Base-by-base conservation (phyloP, 1,139 yeast genomes). In the Blastobotrys elegans region DNA sequence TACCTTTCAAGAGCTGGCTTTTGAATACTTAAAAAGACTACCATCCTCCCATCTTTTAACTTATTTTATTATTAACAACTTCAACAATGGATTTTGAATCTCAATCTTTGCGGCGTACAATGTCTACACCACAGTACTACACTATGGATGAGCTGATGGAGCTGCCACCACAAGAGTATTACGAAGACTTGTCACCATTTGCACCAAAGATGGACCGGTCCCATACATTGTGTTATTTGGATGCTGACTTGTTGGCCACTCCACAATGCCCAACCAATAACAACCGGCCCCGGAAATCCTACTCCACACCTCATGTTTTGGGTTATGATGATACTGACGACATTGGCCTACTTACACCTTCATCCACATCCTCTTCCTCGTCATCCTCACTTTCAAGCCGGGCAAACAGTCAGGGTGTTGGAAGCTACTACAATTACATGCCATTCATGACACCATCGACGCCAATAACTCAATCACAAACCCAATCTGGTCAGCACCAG, bases 361-460 rank as follows among this genome's bases (percentile, higher is more conserved):
- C 46, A 18, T 43, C 51, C 8, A 35, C 50, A 13, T 17, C 24
- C 17, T 35, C 40, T n/a, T 24, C 44, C 14, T 6, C 33, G 11
- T 8, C 22, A 8, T n/a, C 31, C 24, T 10, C 32, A 7, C 37
- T 17, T 13, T 33, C 14, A 14, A 14, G 29, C 16, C 14, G 18
- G 18, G 10, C 18, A 4, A 13, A 33, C 14, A 24, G 27, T 24
- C 27, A 24, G 22, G 33, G 35, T 40, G n/a, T n/a, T n/a, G 21
- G 42, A 3, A 24, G 49, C 29, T 43, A 41, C 24, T 16, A 39
- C 35, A 39, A 46, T 26, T 41, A 47, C 34, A 37, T 35, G 43
- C 52, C 47, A 40, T 43, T 46, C 43, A 36, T 43, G 43, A 49
- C 50, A 27, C 50, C 48, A 29, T 37, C 38, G 18, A 46, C 50